A percentile compares a stretch with the other conserved stretches of the same genome.
Conservation (phyloP, 352 stramenopile species). For the Pythium phragmiticola region DNA sequence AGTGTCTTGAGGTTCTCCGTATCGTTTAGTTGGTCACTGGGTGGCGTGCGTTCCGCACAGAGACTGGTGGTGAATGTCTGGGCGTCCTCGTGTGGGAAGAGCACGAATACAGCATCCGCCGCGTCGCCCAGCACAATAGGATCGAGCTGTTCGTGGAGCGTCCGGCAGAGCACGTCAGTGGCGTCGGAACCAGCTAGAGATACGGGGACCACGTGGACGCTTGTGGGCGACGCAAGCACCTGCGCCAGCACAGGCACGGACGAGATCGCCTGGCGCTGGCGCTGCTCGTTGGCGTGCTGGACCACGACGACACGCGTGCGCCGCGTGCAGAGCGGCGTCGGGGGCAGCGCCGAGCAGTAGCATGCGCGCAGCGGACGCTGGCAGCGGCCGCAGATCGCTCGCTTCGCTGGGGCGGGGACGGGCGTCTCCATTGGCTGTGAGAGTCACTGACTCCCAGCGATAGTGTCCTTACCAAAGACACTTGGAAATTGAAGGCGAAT, state of each 20-base stretch:
- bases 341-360: conserved; percentile 54
- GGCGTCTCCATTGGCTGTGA: conserved; percentile 7
- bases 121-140: background rate
- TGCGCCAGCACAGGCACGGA: conserved; percentile 65
- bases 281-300: conserved; percentile 60
- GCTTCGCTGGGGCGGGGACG: conserved; percentile 8
- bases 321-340: conserved; percentile 22
- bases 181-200: conserved; percentile 31
- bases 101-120: conserved; percentile 18
- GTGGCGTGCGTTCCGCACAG: background rate
- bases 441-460: background rate
- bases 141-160: conserved; percentile 1
- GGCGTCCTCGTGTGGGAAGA: conserved; percentile 21
- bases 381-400: conserved; percentile 44
- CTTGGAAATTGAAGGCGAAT: no score
- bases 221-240: conserved; percentile 29
- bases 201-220: conserved; percentile 40
- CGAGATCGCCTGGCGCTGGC: conserved; percentile 54
- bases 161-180: conserved; percentile 18
- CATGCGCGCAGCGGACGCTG: conserved; percentile 45
- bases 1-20: conserved; percentile 15
- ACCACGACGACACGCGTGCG: conserved; percentile 56
- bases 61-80: conserved; percentile 9
- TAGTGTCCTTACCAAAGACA: no score
- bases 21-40: background rate